Evolutionary conservation across 371 early-diverging fungal species (phyloP).

Genomic region (Synchytrium microbalum): DNA sequence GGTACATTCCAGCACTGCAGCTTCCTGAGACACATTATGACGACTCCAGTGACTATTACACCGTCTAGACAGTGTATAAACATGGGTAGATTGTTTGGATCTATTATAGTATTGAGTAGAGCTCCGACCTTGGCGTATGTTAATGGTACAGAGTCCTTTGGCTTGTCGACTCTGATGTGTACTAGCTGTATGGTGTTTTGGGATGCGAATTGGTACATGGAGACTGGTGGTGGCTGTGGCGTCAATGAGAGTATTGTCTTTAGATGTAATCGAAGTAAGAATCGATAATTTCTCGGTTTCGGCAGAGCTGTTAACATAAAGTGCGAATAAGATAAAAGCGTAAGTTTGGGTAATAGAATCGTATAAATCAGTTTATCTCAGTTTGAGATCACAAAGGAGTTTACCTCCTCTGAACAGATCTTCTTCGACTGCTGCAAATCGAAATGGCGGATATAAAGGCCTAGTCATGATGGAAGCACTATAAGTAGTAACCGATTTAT

Average conservation of each 20-base stretch:
- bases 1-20: conserved; percentile 80
- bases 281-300: conserved; percentile 72
- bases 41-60: conserved; percentile 76
- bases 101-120: conserved; percentile 70
- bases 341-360: no score
- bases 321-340: no score
- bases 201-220: conserved; percentile 55
- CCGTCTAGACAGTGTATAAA: conserved; percentile 91
- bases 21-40: conserved; percentile 78
- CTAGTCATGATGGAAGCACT: no score
- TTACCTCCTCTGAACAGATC: conserved; percentile 79
- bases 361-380: no score
- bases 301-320: no score
- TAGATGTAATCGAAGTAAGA: conserved; percentile 67
- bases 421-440: conserved; percentile 74
- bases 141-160: conserved; percentile 76
- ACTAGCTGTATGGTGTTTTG: conserved; percentile 58
- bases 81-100: conserved; percentile 62
- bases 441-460: conserved; percentile 57
- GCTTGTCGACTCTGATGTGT: conserved; percentile 68
- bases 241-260: conserved; percentile 79
- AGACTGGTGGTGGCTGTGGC: conserved; percentile 58
- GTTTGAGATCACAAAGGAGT: no score
- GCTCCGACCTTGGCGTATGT: conserved; percentile 65
- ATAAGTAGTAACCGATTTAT: no score